Percentiles rank a stretch among this genome's conserved stretches.
Conservation (phyloP, 2,329 filamentous ascomycete species). For the Claviceps fusiformis region DNA sequence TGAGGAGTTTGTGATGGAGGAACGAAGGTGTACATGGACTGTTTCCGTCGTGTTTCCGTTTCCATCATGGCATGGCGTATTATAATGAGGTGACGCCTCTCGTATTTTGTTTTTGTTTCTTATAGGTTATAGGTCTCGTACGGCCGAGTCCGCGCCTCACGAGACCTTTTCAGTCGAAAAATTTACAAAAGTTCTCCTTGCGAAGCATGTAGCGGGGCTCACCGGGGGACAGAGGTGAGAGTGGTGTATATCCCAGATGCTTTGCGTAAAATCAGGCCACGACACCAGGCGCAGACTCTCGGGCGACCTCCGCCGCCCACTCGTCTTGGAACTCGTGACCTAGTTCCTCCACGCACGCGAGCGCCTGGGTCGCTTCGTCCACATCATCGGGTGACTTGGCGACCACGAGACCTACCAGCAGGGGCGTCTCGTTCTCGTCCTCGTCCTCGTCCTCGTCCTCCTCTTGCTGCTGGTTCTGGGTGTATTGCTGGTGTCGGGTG, state of each 20-base stretch:
- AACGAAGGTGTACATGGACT: too few relatives aligned
- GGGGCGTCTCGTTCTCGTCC: slow-evolving; percentile 27
- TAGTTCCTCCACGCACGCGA: slow-evolving; percentile 38
- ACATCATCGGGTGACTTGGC: slow-evolving; percentile 33
- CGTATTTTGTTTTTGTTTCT: too few relatives aligned
- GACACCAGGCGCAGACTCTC: slow-evolving; percentile 6
- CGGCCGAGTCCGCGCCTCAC: too few relatives aligned
- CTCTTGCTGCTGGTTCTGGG: not conserved
- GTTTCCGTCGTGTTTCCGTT: not conserved
- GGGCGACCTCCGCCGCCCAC: slow-evolving; percentile 26
- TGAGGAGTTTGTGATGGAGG: too few relatives aligned
- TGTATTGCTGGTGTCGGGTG: not conserved
- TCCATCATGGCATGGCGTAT: not conserved
- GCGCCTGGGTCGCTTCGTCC: slow-evolving; percentile 38
- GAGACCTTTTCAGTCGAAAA: too few relatives aligned
- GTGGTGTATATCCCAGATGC: not conserved
- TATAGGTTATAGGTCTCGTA: too few relatives aligned
- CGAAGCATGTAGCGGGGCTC: too few relatives aligned
- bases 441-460: not conserved
- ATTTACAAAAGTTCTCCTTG: too few relatives aligned
- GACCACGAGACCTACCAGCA: slow-evolving; percentile 42
- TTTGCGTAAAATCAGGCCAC: not conserved
- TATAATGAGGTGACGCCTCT: too few relatives aligned
- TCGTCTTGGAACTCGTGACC: slow-evolving; percentile 41
- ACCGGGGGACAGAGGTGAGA: too few relatives aligned